phyloP scores from a whole-genome alignment of 75 land plant species.

The Adiantum capillusveneris region DNA sequence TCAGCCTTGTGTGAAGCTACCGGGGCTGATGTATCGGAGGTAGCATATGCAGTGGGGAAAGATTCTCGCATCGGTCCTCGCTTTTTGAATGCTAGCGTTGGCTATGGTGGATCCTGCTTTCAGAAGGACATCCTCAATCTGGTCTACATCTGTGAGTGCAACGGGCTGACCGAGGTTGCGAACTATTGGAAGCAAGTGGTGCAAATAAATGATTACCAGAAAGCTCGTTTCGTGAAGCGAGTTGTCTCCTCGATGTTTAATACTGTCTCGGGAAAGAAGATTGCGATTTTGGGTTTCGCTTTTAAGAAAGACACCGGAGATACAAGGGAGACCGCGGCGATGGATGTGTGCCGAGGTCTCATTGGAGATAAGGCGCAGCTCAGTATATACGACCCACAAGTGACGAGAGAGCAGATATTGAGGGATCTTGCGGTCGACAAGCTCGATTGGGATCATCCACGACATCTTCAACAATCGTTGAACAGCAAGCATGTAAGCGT shows the following conservation, averaged over 20 bases:
- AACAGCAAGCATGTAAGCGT: constrained; percentile 39
- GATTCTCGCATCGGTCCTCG: constrained; percentile 32
- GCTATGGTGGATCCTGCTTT: constrained; percentile 49
- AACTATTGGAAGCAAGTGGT: constrained; percentile 68
- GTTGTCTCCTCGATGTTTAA: too few species aligned
- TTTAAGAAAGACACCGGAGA: constrained; percentile 61
- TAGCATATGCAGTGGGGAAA: constrained; percentile 27
- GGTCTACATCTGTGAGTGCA: too few species aligned
- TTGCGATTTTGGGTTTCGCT: constrained; percentile 44
- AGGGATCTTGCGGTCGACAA: constrained; percentile 50
- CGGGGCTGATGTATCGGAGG: constrained; percentile 32
- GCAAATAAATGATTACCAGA: constrained; percentile 52
- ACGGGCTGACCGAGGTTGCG: constrained; percentile 67
- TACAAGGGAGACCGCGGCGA: constrained; percentile 65
- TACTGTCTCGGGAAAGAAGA: constrained; percentile 45
- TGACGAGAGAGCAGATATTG: constrained; percentile 61
- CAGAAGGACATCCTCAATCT: constrained; percentile 58
- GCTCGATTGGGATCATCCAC: constrained; percentile 67
- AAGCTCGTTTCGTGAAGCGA: constrained; percentile 39
- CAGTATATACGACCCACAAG: constrained; percentile 75
- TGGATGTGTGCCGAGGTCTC: constrained; percentile 80
- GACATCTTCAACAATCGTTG: too few species aligned
- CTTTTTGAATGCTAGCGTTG: constrained; percentile 31
- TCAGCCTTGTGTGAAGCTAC: constrained; percentile 34
- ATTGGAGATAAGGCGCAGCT: constrained; percentile 74